Evolutionary conservation across 106 monocot species (phyloP).

Genomic region (Dendrobium officinale): DNA sequence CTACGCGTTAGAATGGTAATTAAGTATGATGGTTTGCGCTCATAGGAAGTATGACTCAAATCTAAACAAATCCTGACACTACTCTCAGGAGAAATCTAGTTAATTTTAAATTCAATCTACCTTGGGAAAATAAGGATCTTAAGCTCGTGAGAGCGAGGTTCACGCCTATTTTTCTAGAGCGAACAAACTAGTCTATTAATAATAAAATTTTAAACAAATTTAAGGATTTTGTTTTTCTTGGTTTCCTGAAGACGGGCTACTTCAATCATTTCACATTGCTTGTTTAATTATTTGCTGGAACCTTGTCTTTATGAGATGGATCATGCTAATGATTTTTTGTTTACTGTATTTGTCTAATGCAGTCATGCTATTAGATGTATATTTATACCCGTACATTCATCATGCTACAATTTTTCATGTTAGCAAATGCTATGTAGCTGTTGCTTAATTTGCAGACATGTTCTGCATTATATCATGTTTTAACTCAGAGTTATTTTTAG

Average conservation of each 20-base stretch:
- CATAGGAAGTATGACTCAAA: no score
- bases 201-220: neutral
- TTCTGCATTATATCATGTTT: constrained; percentile 3
- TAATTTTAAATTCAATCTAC: no score
- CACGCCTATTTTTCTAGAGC: no score
- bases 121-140: no score
- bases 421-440: neutral
- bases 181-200: neutral
- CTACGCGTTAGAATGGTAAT: no score
- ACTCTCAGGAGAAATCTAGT: no score
- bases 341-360: neutral
- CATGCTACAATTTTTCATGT: constrained; percentile 4
- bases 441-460: neutral
- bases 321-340: neutral
- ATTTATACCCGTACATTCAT: neutral
- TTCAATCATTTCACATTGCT: neutral
- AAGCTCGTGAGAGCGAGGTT: no score
- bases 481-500: neutral
- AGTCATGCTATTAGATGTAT: neutral
- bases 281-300: neutral
- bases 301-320: neutral
- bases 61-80: no score
- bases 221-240: neutral
- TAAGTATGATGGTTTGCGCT: no score
- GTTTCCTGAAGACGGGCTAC: neutral